Evolutionary conservation across 768 basidiomycete genomes (phyloP).

Genomic region (Suillus weaverae): DNA sequence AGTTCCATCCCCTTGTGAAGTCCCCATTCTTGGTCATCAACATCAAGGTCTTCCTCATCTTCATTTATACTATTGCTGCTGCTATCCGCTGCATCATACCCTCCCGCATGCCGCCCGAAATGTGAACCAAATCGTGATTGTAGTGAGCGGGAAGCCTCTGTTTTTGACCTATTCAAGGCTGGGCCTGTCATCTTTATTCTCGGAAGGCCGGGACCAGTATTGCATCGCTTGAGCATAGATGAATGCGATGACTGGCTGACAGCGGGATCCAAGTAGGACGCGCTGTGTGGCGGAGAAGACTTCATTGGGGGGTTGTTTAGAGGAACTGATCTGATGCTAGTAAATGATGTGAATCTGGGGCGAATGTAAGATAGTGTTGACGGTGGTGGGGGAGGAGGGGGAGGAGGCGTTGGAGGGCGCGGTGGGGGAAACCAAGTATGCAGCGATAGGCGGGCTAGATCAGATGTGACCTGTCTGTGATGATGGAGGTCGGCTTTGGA

Average conservation of each 20-base stretch:
- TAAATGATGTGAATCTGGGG: constrained; percentile 37
- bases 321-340: constrained; percentile 64
- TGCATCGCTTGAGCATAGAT: constrained; percentile 53
- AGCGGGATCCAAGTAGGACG: constrained; percentile 64
- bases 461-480: constrained; percentile 75
- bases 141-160: constrained; percentile 43
- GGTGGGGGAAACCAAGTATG: constrained; percentile 90
- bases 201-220: constrained; percentile 46
- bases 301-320: constrained; percentile 44
- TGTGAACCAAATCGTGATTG: constrained; percentile 60
- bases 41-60: constrained; percentile 54
- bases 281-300: constrained; percentile 53
- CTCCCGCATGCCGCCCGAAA: constrained; percentile 49
- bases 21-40: constrained; percentile 64
- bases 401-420: constrained; percentile 62
- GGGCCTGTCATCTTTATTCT: constrained; percentile 50
- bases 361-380: constrained; percentile 38
- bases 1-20: constrained; percentile 82
- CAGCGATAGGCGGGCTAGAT: constrained; percentile 79
- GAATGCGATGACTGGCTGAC: constrained; percentile 39
- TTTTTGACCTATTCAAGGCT: constrained; percentile 31
- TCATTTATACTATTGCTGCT: constrained; percentile 69
- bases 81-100: constrained; percentile 58
- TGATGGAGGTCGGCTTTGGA: constrained; percentile 82
- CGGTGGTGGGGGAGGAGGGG: constrained; percentile 57